phyloP scores from a whole-genome alignment of 305 asterid genomes.

The Ruellia speciosa region DNA sequence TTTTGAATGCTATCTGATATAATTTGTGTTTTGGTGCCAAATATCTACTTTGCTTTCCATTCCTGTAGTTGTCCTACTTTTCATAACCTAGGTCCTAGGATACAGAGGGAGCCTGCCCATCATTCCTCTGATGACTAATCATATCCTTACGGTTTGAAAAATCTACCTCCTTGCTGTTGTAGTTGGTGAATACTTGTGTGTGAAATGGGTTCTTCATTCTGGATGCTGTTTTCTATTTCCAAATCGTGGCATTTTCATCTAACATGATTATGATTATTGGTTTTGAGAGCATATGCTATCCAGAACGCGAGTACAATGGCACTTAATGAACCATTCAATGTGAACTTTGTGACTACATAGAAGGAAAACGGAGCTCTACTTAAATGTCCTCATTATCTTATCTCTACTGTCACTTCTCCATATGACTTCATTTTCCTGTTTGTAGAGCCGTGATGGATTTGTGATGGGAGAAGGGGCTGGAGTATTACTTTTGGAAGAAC shows the following conservation, averaged over 20 bases:
- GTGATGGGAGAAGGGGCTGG: constrained; percentile 98
- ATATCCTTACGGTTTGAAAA: background rate
- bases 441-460: constrained; percentile 86
- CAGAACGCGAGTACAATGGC: constrained; percentile 6
- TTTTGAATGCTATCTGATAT: constrained; percentile 16
- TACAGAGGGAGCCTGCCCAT: background rate
- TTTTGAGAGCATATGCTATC: background rate
- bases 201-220: too few relatives aligned
- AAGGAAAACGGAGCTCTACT: constrained; percentile 4
- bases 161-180: too few relatives aligned
- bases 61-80: constrained; percentile 15
- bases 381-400: constrained; percentile 10
- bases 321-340: constrained; percentile 5
- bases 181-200: too few relatives aligned
- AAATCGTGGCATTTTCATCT: background rate
- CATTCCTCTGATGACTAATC: background rate
- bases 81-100: too few relatives aligned
- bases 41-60: constrained; percentile 11
- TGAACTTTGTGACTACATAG: constrained; percentile 12
- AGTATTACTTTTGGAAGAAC: constrained; percentile 82
- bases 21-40: constrained; percentile 12
- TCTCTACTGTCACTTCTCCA: constrained; percentile 12
- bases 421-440: constrained; percentile 21
- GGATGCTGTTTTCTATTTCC: too few relatives aligned
- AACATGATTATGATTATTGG: background rate